These are phyloP conservation scores for Ustilago cynodontis DNA, from an alignment of 1,284 basidiomycete genomes.

Conservation along the genomic window DNA sequence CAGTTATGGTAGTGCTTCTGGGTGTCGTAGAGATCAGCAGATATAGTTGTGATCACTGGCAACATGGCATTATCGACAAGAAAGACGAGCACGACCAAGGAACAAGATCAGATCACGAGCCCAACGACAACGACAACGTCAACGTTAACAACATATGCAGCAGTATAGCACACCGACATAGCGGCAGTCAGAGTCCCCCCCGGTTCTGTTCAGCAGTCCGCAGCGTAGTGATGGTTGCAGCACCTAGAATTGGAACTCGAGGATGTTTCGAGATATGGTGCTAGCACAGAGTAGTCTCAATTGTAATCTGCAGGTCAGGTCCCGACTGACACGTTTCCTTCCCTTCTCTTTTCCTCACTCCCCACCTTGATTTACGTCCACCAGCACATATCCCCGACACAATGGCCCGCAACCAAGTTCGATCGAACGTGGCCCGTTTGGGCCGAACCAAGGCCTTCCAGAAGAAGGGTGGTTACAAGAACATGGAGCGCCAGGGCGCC, in stretches of 20 bases:
- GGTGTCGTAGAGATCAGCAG: no score
- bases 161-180: no score
- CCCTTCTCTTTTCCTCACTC: not conserved
- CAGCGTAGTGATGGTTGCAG: not conserved
- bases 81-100: no score
- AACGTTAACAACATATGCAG: no score
- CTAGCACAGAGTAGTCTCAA: not conserved
- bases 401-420: constrained; percentile 87
- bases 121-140: no score
- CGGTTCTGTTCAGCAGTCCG: no score
- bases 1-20: no score
- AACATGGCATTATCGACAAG: no score
- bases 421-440: constrained; percentile 85
- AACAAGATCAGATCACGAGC: no score
- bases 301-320: not conserved
- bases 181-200: no score
- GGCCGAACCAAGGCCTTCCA: constrained; percentile 75
- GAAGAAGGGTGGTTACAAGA: constrained; percentile 80
- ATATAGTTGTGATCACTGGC: no score
- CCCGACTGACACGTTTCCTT: constrained; percentile 20
- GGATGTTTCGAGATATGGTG: not conserved
- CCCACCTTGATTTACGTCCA: not conserved
- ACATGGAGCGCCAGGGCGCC: constrained; percentile 79
- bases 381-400: constrained; percentile 48
- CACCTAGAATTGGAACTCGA: not conserved